Evolutionary conservation across 1,284 basidiomycete species (phyloP).

Genomic region (Cryptococcus amylolentus): DNA sequence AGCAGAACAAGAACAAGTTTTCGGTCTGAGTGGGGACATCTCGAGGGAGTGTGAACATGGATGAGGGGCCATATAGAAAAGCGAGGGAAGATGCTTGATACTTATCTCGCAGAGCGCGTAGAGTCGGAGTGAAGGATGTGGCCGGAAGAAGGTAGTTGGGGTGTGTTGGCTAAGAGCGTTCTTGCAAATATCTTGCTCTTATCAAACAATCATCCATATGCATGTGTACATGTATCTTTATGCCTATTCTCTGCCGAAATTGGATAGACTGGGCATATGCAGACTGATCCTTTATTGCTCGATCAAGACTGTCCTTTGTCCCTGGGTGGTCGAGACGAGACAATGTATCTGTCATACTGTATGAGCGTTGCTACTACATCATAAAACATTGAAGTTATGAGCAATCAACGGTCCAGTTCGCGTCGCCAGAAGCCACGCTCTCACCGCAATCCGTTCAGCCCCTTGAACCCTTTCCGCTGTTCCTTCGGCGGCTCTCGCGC

Average conservation of each 20-base stretch:
- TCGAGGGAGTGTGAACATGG: background rate
- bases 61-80: too few relatives aligned
- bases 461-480: conserved; percentile 6
- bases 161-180: background rate
- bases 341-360: too few relatives aligned
- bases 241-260: too few relatives aligned
- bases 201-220: conserved; percentile 2
- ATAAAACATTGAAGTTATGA: too few relatives aligned
- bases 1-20: conserved; percentile 81
- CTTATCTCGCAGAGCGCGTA: too few relatives aligned
- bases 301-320: too few relatives aligned
- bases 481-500: conserved; percentile 4
- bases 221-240: conserved; percentile 7
- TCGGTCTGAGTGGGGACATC: conserved; percentile 54
- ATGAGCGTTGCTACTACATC: too few relatives aligned
- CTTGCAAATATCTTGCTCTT: background rate
- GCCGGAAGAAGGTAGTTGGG: background rate
- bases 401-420: too few relatives aligned
- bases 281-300: too few relatives aligned
- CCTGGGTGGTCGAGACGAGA: too few relatives aligned
- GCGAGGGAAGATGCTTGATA: too few relatives aligned
- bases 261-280: too few relatives aligned
- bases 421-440: background rate
- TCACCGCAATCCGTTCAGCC: background rate
- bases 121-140: background rate